Percentiles rank a stretch among this genome's conserved stretches.
phyloP scores from a whole-genome alignment of 768 basidiomycete genomes.

The Mycena olivaceomarginata region DNA sequence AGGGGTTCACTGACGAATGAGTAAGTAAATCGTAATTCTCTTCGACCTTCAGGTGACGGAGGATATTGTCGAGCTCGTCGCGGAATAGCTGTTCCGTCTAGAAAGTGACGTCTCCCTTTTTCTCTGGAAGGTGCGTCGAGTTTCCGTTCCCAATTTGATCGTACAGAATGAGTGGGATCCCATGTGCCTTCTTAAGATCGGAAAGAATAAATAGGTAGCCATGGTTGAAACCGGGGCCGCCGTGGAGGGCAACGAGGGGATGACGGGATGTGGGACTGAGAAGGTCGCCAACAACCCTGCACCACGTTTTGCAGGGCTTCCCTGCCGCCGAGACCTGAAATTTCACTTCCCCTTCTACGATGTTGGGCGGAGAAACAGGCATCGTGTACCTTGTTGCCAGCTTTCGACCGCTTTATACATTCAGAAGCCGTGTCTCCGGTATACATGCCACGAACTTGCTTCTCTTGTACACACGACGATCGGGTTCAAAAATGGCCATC shows the following conservation, averaged over 20 bases:
- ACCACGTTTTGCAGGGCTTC: conserved; percentile 65
- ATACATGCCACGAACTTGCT: background rate
- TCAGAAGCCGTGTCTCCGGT: conserved; percentile 8
- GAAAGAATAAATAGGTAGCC: conserved; percentile 62
- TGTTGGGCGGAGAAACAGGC: background rate
- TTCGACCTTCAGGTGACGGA: conserved; percentile 64
- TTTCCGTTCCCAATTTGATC: conserved; percentile 74
- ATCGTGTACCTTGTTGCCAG: background rate
- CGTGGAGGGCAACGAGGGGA: conserved; percentile 72
- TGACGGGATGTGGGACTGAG: conserved; percentile 48
- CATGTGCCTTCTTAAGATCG: too few species aligned
- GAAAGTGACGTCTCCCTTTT: conserved; percentile 62
- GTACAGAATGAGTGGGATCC: too few species aligned
- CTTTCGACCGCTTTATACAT: conserved; percentile 7
- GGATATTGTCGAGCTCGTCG: conserved; percentile 68
- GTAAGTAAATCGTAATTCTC: conserved; percentile 69
- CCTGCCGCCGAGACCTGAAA: conserved; percentile 28
- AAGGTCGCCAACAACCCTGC: conserved; percentile 69
- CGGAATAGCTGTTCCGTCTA: conserved; percentile 72
- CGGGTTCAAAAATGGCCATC: too few species aligned
- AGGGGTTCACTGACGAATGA: conserved; percentile 67
- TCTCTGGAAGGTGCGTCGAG: conserved; percentile 73
- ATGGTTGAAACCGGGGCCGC: conserved; percentile 71
- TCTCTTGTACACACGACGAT: too few species aligned
- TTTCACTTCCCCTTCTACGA: conserved; percentile 24